These are phyloP conservation scores for Saccharomycopsis schoenii DNA, from an alignment of 805 yeast genomes.

Conservation along the genomic window DNA sequence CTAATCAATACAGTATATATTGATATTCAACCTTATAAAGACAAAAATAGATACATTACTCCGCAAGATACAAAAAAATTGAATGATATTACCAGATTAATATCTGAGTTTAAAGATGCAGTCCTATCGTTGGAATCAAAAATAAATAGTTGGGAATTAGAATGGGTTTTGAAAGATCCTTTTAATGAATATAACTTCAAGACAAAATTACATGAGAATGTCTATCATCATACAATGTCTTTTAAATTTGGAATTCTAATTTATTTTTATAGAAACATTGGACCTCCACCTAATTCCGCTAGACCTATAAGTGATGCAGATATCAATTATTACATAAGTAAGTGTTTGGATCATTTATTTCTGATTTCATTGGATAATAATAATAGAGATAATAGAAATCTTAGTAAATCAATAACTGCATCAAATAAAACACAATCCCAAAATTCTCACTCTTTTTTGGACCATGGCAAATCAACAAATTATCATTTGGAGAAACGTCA, in stretches of 20 bases:
- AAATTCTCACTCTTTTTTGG: neutral
- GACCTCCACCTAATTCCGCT: conserved; percentile 29
- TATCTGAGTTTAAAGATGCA: conserved; percentile 16
- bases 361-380: conserved; percentile 49
- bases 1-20: neutral
- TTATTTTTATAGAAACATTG: conserved; percentile 40
- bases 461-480: neutral
- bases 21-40: neutral
- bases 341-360: conserved; percentile 55
- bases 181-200: conserved; percentile 8
- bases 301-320: conserved; percentile 20
- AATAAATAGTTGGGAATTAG: conserved; percentile 57
- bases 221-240: conserved; percentile 71
- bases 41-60: neutral
- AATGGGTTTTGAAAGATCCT: conserved; percentile 49
- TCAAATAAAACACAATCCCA: neutral
- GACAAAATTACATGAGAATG: conserved; percentile 45
- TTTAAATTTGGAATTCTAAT: conserved; percentile 65
- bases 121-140: conserved; percentile 33
- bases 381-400: conserved; percentile 17
- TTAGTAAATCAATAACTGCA: conserved; percentile 31
- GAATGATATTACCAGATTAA: neutral
- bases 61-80: neutral
- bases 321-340: conserved; percentile 51
- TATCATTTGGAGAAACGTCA: neutral